These are phyloP conservation scores for Kwoniella europaea DNA, from an alignment of 768 basidiomycete genomes.

Conservation along the genomic window DNA sequence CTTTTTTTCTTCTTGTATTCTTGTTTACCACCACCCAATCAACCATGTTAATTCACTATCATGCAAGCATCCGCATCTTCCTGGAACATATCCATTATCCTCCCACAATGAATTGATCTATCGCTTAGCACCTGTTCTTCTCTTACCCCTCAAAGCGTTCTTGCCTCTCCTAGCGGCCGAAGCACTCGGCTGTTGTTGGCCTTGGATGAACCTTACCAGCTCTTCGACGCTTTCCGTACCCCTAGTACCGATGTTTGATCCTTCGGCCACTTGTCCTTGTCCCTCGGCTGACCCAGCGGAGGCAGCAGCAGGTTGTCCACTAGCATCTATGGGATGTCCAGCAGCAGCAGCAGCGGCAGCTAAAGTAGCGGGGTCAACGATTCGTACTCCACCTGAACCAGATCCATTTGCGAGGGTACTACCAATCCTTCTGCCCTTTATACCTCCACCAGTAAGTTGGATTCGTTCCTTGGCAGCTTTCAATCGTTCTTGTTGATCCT, in stretches of 20 bases:
- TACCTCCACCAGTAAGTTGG: constrained; percentile 20
- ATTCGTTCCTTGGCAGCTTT: constrained; percentile 44
- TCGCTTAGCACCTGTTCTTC: constrained; percentile 50
- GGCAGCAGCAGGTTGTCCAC: constrained; percentile 4
- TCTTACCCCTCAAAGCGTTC: constrained; percentile 55
- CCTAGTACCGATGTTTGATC: constrained; percentile 39
- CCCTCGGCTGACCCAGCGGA: constrained; percentile 10
- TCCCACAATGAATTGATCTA: constrained; percentile 1
- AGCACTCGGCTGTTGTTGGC: constrained; percentile 30
- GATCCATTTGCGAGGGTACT: constrained; percentile 17
- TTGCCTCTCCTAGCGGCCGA: constrained; percentile 43
- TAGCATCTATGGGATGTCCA: constrained; percentile 11
- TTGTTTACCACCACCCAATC: too few species aligned
- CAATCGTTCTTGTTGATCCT: constrained; percentile 45
- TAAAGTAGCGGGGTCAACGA: constrained; percentile 19
- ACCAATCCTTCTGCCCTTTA: constrained; percentile 17
- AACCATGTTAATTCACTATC: not conserved
- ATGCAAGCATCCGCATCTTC: not conserved
- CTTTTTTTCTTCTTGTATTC: not conserved
- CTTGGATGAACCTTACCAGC: constrained; percentile 60
- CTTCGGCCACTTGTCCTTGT: constrained; percentile 21
- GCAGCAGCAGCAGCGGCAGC: constrained; percentile 27
- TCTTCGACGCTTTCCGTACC: constrained; percentile 59
- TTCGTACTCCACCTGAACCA: constrained; percentile 7
- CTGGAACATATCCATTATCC: not conserved